Base-by-base conservation (phyloP, 768 basidiomycete genomes). In the Suillus subluteus region DNA sequence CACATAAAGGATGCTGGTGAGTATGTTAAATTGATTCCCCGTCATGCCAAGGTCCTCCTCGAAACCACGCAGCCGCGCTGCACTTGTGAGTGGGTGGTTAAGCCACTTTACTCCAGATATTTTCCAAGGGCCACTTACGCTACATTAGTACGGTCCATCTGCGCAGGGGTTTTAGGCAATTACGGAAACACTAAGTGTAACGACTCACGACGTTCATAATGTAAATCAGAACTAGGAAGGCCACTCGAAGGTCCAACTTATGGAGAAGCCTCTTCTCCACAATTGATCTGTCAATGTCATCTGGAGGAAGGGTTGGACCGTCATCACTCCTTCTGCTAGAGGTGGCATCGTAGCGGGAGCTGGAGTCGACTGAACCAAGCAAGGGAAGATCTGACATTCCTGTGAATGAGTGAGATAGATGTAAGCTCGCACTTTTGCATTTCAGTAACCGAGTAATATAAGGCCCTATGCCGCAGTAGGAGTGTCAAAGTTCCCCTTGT, bases 101-200 rank as follows among this genome's bases (percentile, higher is more conserved):
- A 43, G 18, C 11, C 8, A 30, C 40, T 11, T 11, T 12, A 41
- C 26, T 30, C 6, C 1, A 13, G 7, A 62, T 15, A 5, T 15
- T 13, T 43, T 41, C 11, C 1, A 61, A 61, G 11, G 26, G 3
- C 26, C 21, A 71, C 82, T 70, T 74, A 89, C 88, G 84, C 79
- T 63, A 82, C 86, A 73, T 90, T 90, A 72, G 88, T 90, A 38
- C 90, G 82, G 73, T 91, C 90, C 70, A 91, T 85, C 84, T 89
- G 35, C 21, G 58, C 16, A 67, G 30, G 63, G 35, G 44, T 30
- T 61, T 16, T 56, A 26, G 65, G 64, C 23, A 68, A 62, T 30
- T 16, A 1, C 26, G 43, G 40, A 37, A 37, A 26, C 16, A 54
- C 18, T n/a, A 41, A 4, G 23, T 37, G 12, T 3, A 12, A 18